These are phyloP conservation scores for Backusella macrospora DNA, from an alignment of 192 early-diverging fungal species.

Conservation along the genomic window DNA sequence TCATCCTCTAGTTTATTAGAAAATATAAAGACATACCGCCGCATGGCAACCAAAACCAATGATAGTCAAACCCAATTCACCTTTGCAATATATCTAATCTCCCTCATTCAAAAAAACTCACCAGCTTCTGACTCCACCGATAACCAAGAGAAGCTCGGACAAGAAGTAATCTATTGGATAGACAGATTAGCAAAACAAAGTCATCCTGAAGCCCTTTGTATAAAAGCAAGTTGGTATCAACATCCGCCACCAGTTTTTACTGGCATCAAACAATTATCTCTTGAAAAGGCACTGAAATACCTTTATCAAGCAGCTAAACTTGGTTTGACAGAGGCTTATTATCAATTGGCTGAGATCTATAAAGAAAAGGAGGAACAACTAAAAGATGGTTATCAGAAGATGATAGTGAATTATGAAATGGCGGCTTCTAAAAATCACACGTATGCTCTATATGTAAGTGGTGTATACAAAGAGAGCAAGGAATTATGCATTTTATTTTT, in stretches of 20 bases:
- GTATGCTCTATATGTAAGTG: neutral
- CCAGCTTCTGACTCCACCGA: neutral
- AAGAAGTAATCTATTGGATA: constrained; percentile 76
- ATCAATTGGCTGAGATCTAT: neutral
- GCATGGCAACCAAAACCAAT: constrained; percentile 77
- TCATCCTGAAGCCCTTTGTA: constrained; percentile 72
- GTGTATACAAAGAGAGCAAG: too few relatives aligned
- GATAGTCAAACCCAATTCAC: constrained; percentile 72
- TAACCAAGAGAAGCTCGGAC: constrained; percentile 42
- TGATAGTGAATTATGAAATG: constrained; percentile 9
- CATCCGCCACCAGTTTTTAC: constrained; percentile 37
- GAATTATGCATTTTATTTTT: neutral
- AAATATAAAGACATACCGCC: constrained; percentile 68
- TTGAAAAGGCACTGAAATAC: neutral
- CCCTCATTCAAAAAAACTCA: constrained; percentile 54
- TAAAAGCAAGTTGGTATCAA: constrained; percentile 69
- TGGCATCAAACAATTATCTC: neutral
- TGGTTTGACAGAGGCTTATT: neutral
- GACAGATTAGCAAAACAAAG: constrained; percentile 67
- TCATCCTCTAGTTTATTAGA: neutral
- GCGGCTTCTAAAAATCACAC: neutral
- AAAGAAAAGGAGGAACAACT: neutral
- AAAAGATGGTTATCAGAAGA: neutral
- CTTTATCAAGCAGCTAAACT: neutral
- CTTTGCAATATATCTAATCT: constrained; percentile 74